These are phyloP conservation scores for Apophysomyces ossiformis DNA, from an alignment of 371 early-diverging fungal genomes.

Conservation along the genomic window DNA sequence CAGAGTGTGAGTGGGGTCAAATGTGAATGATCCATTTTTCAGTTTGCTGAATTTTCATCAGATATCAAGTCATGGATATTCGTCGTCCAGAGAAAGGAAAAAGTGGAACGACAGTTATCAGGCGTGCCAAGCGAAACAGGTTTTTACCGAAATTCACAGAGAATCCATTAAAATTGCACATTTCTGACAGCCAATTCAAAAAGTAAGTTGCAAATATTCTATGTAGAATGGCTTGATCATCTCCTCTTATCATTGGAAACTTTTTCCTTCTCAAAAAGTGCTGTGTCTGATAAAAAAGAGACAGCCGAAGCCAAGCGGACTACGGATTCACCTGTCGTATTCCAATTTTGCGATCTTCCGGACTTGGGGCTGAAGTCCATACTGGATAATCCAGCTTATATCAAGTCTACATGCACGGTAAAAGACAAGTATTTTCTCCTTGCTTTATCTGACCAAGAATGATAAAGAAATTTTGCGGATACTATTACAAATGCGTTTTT, in stretches of 20 bases:
- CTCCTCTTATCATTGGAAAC: neutral
- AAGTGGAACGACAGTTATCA: neutral
- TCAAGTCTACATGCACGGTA: conserved; percentile 19
- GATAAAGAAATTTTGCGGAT: conserved; percentile 23
- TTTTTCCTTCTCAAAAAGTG: neutral
- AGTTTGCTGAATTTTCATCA: neutral
- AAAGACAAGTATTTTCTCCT: neutral
- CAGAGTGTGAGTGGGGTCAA: conserved; percentile 35
- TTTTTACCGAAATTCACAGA: neutral
- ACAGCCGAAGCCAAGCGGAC: neutral
- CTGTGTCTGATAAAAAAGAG: too few relatives aligned
- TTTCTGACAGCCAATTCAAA: neutral
- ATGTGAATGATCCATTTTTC: neutral
- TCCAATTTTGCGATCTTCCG: conserved; percentile 32
- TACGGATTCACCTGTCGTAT: neutral
- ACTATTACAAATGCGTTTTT: conserved; percentile 31
- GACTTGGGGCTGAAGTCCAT: conserved; percentile 28
- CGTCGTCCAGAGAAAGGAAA: conserved; percentile 3
- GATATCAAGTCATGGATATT: conserved; percentile 18
- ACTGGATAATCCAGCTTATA: conserved; percentile 18
- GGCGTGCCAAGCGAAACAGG: neutral
- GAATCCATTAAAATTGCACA: neutral
- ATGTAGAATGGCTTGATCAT: neutral
- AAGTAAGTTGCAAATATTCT: neutral
- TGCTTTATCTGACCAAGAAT: too few relatives aligned